These are phyloP conservation scores for Tricholoma sp. DNA, from an alignment of 768 basidiomycete species.

Conservation along the genomic window DNA sequence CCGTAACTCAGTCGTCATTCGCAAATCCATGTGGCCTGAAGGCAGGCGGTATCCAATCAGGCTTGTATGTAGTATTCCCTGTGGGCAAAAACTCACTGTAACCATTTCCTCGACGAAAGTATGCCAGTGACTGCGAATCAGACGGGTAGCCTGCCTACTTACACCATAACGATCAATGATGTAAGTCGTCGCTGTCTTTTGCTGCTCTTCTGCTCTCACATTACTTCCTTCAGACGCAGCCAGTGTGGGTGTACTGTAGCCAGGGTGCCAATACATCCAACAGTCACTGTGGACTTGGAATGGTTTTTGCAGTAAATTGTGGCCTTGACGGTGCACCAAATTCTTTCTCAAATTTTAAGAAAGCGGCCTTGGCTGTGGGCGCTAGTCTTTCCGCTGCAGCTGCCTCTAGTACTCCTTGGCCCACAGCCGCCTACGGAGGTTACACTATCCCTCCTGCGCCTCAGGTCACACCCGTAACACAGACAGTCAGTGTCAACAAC, in stretches of 20 bases:
- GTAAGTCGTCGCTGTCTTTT: constrained; percentile 18
- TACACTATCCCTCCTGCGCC: constrained; percentile 49
- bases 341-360: constrained; percentile 59
- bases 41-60: constrained; percentile 50
- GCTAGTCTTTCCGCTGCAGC: constrained; percentile 42
- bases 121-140: constrained; percentile 49
- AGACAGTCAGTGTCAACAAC: constrained; percentile 38
- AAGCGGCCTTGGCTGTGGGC: constrained; percentile 50
- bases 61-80: constrained; percentile 39
- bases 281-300: constrained; percentile 58
- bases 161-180: constrained; percentile 45
- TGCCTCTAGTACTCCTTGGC: constrained; percentile 23
- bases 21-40: constrained; percentile 47
- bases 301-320: constrained; percentile 68
- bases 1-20: constrained; percentile 47
- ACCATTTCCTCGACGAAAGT: constrained; percentile 21
- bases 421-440: constrained; percentile 46
- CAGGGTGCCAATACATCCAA: constrained; percentile 45
- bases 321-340: constrained; percentile 47
- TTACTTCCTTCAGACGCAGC: constrained; percentile 35
- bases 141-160: constrained; percentile 45
- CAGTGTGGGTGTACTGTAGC: constrained; percentile 56
- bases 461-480: constrained; percentile 36
- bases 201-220: background rate
- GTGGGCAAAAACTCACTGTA: constrained; percentile 4